Base-by-base conservation (phyloP, 257 asterid species). In the Nicotiana paniculata region DNA sequence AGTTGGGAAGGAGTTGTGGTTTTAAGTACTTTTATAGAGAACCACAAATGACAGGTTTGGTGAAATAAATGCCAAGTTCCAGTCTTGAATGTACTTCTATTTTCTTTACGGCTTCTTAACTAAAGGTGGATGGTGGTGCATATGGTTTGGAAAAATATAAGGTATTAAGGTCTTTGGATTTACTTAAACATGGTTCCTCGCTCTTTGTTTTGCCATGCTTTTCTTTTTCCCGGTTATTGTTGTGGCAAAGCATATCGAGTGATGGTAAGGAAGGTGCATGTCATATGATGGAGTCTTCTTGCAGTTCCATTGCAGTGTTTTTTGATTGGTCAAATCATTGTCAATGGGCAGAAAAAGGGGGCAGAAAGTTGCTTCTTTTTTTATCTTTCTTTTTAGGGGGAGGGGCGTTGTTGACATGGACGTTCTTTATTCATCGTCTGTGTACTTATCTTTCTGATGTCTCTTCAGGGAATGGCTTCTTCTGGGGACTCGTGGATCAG, bases 401-500 rank as follows among this genome's bases (percentile, higher is more conserved):
- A 54, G 30, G 54, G 28, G 33, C 13, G 7, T 43, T 46, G 59
- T 11, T 46, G 26, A 21, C 59, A 72, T 74, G 39, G 39, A 24
- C 15, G 61, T 46, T 13, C 79, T 24, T 74, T 48, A 46, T 46
- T 74, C 61, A 74, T 24, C 15, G 61, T 46, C 24, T 46, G 59
- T 21, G n/a, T 43, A 43, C 12, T 72, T 72, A 24, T 24, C 15
- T 72, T 72, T 72, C 21, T 72, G 21, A 46, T 72, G 79, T 48
- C 28, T 30, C 83, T 32, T 51, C 83, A 89, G 88, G 65, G 64
- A 87, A 94, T 94, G 98, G 97, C 92, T 61, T 87, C 91, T 79
- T 85, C 93, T 15, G 91, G 88, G 61, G 99, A 96, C 81, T 77
- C 91, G 4, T 96, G 99, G 99, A 93, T 93, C 66, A 91, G 91